A percentile compares a stretch with the other conserved stretches of the same genome.
phyloP scores from a whole-genome alignment of 805 yeast species.

The Myxozyma neglecta region DNA sequence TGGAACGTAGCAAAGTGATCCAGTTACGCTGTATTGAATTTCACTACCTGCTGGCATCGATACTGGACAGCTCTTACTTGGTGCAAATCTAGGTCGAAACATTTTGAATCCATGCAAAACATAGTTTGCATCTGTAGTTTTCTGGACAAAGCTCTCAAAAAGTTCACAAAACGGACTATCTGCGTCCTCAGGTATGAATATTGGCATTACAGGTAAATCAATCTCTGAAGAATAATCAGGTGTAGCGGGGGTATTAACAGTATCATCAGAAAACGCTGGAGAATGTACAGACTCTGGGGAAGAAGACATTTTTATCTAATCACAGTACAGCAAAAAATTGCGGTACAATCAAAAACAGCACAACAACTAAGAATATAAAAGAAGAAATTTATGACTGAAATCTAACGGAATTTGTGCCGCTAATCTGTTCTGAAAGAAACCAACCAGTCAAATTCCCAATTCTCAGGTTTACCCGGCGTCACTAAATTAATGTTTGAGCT shows the following conservation, averaged over 20 bases:
- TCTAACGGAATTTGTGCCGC: neutral
- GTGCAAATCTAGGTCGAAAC: conserved; percentile 13
- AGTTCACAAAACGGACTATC: neutral
- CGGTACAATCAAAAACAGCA: neutral
- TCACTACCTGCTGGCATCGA: neutral
- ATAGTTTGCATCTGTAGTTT: conserved; percentile 3
- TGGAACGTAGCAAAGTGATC: conserved; percentile 7
- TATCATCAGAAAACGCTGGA: neutral
- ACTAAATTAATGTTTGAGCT: neutral
- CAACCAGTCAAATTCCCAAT: neutral
- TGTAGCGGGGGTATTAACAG: conserved; percentile 5
- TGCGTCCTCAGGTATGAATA: conserved; percentile 9
- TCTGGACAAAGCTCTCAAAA: neutral
- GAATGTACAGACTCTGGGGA: neutral
- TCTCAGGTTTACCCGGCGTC: neutral
- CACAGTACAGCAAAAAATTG: neutral
- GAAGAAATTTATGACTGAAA: neutral
- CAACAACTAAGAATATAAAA: neutral
- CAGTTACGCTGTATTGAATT: neutral
- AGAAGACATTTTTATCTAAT: neutral
- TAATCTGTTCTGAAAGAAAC: neutral
- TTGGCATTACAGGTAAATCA: neutral
- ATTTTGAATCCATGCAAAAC: conserved; percentile 3
- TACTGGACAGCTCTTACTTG: conserved; percentile 5
- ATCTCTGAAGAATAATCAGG: neutral